Base-by-base conservation (phyloP, 768 basidiomycete genomes). In the Amanita rubescens region DNA sequence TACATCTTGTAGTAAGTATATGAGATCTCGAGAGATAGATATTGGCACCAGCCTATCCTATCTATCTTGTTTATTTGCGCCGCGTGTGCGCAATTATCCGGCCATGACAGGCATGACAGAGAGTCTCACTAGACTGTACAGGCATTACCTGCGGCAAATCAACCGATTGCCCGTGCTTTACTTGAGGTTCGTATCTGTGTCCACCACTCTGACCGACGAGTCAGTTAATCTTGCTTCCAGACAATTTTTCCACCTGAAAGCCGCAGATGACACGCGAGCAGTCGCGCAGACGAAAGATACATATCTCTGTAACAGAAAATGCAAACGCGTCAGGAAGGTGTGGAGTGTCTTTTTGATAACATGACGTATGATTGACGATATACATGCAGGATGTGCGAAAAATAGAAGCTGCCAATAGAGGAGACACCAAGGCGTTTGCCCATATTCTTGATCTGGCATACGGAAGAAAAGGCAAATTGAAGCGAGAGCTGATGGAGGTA, bases 401-500 rank as follows among this genome's bases (percentile, higher is more conserved):
- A 53, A 64, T 91, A 15, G 66, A 73, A 60, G 70, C 66, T 42
- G 86, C 86, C 9, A 85, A 81, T 59, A 56, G 60, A 3, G 79
- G 82, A 3, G 62, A 75, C 34, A 58, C 59, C 44, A 63, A 70
- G 52, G 78, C 81, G 30, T 84, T 87, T 59, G 69, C 71, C 25
- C 74, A 76, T 57, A 60, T 90, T 25, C 69, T 92, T 15, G 78
- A 84, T 58, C 60, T 82, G 25, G 89, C 89, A 24, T 92, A 90
- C 66, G 89, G 88, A 27, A 75, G 89, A 55, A 80, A 79, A 58
- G 89, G 89, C 20, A 84, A 77, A 61, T 66, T 92, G 14, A 80
- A 74, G 60, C 77, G 79, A 69, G 85, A 90, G 59, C 65, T 90
- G 39, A 69, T 90, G 66, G 65, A 83, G 71, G 89, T 88, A 58